Percentiles rank a stretch among this genome's conserved stretches.
Evolutionary conservation across 305 asterid genomes (phyloP).

Genomic region (Fraxinus angustifolia): DNA sequence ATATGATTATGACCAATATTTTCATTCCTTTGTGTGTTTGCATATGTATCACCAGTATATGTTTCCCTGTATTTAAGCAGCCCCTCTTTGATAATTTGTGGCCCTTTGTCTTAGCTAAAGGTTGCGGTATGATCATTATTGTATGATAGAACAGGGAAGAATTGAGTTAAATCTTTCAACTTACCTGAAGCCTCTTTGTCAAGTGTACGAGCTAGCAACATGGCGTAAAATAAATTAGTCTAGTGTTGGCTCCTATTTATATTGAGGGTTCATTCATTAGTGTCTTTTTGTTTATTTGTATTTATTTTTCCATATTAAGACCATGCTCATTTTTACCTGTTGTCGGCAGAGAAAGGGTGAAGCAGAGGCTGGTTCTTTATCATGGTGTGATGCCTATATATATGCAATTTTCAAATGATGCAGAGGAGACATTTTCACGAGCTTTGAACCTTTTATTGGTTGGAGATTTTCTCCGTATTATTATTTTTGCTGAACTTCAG

Average conservation of each 20-base stretch:
- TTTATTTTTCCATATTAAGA: background rate
- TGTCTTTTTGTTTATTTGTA: background rate
- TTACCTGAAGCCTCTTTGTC: background rate
- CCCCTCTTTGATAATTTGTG: background rate
- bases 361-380: slow-evolving; percentile 78
- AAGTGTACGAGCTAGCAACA: background rate
- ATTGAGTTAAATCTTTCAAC: background rate
- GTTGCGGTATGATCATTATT: background rate
- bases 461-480: slow-evolving; percentile 15
- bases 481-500: background rate
- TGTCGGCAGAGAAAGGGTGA: slow-evolving; percentile 68
- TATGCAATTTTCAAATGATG: slow-evolving; percentile 71
- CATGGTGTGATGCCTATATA: slow-evolving; percentile 85
- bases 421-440: slow-evolving; percentile 74
- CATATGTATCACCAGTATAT: background rate
- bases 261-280: background rate
- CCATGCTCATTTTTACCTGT: background rate
- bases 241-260: background rate
- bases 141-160: background rate
- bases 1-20: background rate
- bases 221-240: background rate
- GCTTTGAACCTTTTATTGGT: slow-evolving; percentile 73
- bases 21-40: background rate
- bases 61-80: background rate
- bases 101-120: background rate